A percentile compares a stretch with the other conserved stretches of the same genome.
phyloP scores from a whole-genome alignment of 768 basidiomycete species.

The Pleurotus pulmonarius region DNA sequence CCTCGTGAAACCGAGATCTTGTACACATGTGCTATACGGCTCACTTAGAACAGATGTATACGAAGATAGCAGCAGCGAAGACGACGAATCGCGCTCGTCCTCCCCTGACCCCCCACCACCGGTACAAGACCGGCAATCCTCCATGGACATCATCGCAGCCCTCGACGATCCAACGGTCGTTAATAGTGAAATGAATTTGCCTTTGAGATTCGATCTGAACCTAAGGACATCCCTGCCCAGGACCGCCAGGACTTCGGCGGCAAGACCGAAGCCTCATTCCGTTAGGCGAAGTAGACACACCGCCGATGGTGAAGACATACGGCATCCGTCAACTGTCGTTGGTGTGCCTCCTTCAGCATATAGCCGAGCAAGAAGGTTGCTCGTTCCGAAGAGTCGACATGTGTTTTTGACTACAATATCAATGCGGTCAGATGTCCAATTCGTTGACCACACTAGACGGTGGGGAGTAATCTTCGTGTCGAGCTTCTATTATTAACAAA shows the following conservation, averaged over 20 bases:
- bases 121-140: neutral
- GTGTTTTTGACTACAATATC: constrained; percentile 39
- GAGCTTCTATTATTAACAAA: constrained; percentile 11
- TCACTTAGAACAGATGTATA: constrained; percentile 8
- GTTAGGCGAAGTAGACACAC: too few species aligned
- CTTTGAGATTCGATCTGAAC: neutral
- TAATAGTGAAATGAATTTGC: too few species aligned
- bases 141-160: too few species aligned
- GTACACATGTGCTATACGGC: constrained; percentile 1
- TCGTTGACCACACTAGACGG: constrained; percentile 31
- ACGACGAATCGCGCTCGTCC: neutral
- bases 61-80: constrained; percentile 6
- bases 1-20: neutral
- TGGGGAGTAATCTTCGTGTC: constrained; percentile 12
- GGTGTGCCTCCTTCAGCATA: constrained; percentile 18
- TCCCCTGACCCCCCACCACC: neutral
- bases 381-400: constrained; percentile 17
- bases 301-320: neutral
- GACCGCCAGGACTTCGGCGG: too few species aligned
- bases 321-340: neutral
- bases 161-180: too few species aligned
- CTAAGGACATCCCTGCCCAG: neutral
- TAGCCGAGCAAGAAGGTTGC: constrained; percentile 23
- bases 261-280: too few species aligned
- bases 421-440: constrained; percentile 44